Base-by-base conservation (phyloP, 805 yeast species). In the Ogataea salicorniae region DNA sequence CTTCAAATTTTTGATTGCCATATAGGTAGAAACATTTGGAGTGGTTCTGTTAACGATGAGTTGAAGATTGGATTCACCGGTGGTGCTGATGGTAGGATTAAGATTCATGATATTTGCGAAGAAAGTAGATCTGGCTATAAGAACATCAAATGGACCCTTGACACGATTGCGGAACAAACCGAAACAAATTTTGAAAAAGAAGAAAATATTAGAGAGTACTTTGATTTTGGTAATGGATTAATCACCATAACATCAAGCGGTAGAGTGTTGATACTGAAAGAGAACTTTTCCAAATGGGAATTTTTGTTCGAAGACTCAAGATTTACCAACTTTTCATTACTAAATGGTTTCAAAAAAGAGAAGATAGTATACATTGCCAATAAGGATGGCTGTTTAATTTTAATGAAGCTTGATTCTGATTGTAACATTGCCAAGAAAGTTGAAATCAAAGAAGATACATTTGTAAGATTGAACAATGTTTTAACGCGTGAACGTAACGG, bases 61-160 rank as follows among this genome's bases (percentile, higher is more conserved):
- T 59, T 68, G 18, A 62, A 71, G 43, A 55, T 83, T 2, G 81
- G 84, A 7, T 90, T 81, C 2, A 87, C 96, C 13, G 94, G 96
- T 38, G 99, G 99, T 35, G 95, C 95, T 37, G 99, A 94, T 67
- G 97, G 97, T 0, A 78, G 86, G 55, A 66, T 91, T 2, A 75
- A 86, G 52, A 54, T 86, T 5, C 80, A 83, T 59, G 85, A 84
- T 55, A 62, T 84, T 23, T 56, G 55, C 26, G 68, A 64, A 26
- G 46, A 49, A 1, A 23, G 49, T 6, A 68, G 74, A 50, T 43
- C 57, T 2, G 61, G 66, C 8, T 72, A 66, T 47, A 56, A 52
- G 7, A 49, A 53, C 16, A 38, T 49, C 18, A 49, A 58, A 42
- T 71, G 65, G 62, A 48, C 65, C 5, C 45, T 76, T 5, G 51